Evolutionary conservation across 805 yeast genomes (phyloP), one percentile per base, ranked within the genome.

Genomic region (Metschnikowia shivogae): DNA sequence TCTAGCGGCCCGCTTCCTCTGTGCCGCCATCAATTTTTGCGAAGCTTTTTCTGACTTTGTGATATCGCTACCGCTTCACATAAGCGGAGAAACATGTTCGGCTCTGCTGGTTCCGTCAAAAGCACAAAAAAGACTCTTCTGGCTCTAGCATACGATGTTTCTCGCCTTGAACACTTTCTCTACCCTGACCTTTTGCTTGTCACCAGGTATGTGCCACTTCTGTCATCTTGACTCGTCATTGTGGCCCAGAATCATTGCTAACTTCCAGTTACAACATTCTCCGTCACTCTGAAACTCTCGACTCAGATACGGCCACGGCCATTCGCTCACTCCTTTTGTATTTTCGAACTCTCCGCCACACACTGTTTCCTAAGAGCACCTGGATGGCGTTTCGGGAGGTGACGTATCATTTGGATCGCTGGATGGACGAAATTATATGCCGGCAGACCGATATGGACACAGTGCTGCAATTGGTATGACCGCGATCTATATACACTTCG

Each of bases 91-190:
- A 22, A 22, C 39, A 36, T 36, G 39, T 17, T 27, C 24, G 12
- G 24, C 5, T 36, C 39, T 7, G 39, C 32, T 17, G 8, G 32
- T 13, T 11, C 31, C 9, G 26, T 17, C n/a, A 29, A 29, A 29
- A 12, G 14, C 34, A 17, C 10, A 19, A 37, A 10, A 29, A 37
- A 37, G 10, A 26, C 40, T 13, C 42, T 39, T 24, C 12, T 20
- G 20, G 29, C 42, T 8, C 13, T 39, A 32, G 42, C 36, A 14
- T 20, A 39, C 22, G 35, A 39, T 17, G 22, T 39, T 28, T 31
- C 35, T 14, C 34, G 42, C 29, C 42, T 39, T 14, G 42, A 39
- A 31, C 42, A 22, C 36, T 31, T 32, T 14, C 32, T 39, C 6
- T 22, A 22, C 13, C 13, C 42, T 11, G 42, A 39, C 36, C 22